phyloP scores from a whole-genome alignment of 805 yeast species.

The Pichia ethanolica region DNA sequence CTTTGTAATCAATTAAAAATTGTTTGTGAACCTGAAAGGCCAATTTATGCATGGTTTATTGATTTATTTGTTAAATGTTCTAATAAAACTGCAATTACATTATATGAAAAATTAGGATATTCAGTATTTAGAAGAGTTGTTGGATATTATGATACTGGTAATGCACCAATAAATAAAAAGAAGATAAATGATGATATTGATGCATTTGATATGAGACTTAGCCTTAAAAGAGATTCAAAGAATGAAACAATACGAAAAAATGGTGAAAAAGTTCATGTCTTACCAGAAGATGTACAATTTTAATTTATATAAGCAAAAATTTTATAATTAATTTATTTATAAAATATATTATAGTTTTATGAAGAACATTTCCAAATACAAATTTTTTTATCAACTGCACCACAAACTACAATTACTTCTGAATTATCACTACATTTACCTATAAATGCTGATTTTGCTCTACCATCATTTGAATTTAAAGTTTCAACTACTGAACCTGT shows the following conservation, averaged over 20 bases:
- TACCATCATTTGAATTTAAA: constrained; percentile 34
- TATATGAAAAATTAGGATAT: constrained; percentile 85
- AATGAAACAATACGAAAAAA: constrained; percentile 47
- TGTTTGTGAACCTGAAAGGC: constrained; percentile 56
- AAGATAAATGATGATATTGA: constrained; percentile 60
- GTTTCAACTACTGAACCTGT: constrained; percentile 30
- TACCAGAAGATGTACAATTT: constrained; percentile 62
- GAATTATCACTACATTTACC: constrained; percentile 18
- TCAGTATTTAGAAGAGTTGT: constrained; percentile 79
- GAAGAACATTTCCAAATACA: constrained; percentile 24
- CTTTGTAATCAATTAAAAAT: constrained; percentile 68
- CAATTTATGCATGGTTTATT: constrained; percentile 74
- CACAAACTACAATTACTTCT: constrained; percentile 42
- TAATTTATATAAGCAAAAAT: constrained; percentile 17
- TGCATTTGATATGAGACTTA: constrained; percentile 82
- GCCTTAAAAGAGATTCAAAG: constrained; percentile 49
- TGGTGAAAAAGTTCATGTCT: constrained; percentile 52
- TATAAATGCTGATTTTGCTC: constrained; percentile 39
- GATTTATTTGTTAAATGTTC: constrained; percentile 90
- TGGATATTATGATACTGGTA: constrained; percentile 62
- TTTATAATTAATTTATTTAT: neutral
- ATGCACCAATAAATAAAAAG: constrained; percentile 23
- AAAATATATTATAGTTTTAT: neutral
- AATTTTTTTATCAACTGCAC: constrained; percentile 37
- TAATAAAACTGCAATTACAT: constrained; percentile 66